Evolutionary conservation across 768 basidiomycete species (phyloP).

Genomic region (Daedaleopsis nitida): DNA sequence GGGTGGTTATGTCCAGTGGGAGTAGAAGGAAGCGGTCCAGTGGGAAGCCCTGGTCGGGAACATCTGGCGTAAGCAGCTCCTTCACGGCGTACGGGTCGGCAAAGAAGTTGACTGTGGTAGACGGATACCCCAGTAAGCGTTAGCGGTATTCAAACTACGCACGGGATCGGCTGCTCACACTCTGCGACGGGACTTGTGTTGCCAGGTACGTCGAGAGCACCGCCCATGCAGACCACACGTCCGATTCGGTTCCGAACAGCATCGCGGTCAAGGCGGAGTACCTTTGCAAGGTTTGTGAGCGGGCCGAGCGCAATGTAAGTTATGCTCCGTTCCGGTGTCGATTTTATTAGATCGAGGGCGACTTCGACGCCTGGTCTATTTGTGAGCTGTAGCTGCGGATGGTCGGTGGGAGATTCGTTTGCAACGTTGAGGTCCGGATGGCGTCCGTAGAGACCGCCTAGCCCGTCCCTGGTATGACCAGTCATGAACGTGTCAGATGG

Average conservation of each 20-base stretch:
- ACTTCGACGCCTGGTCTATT: conserved; percentile 53
- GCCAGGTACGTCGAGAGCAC: conserved; percentile 87
- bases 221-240: conserved; percentile 90
- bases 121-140: neutral
- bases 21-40: conserved; percentile 67
- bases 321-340: conserved; percentile 51
- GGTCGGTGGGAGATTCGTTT: conserved; percentile 25
- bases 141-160: neutral
- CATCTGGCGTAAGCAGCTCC: conserved; percentile 54
- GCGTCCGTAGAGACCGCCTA: conserved; percentile 57
- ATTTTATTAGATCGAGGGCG: conserved; percentile 54
- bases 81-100: conserved; percentile 87
- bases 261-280: conserved; percentile 56
- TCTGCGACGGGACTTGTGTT: conserved; percentile 83
- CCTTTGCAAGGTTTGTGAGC: conserved; percentile 75
- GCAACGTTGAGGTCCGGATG: conserved; percentile 64
- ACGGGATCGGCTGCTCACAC: conserved; percentile 50
- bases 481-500: neutral
- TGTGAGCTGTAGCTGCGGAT: conserved; percentile 50
- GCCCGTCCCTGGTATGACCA: conserved; percentile 57
- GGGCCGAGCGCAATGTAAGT: conserved; percentile 78
- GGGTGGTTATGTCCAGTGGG: conserved; percentile 82
- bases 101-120: conserved; percentile 71
- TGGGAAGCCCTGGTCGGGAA: conserved; percentile 49
- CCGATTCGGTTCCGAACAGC: conserved; percentile 62